These are phyloP conservation scores for Herpomyces periplanetae DNA, from an alignment of 2,329 filamentous ascomycete genomes.

Conservation along the genomic window DNA sequence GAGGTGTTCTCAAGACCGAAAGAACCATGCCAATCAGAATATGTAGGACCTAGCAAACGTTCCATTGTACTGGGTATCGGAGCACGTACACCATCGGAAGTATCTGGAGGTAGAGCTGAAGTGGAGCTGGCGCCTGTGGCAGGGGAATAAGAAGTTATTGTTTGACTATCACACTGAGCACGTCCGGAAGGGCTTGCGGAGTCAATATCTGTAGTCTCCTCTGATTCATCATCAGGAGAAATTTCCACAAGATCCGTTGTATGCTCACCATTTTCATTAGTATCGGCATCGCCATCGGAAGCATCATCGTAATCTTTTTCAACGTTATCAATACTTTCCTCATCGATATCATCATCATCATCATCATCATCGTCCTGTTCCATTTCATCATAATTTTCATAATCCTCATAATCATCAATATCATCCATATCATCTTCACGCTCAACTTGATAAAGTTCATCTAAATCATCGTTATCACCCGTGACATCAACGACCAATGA, in stretches of 20 bases:
- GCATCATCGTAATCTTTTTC: constrained; percentile 65
- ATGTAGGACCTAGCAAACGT: constrained; percentile 55
- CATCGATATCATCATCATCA: no score
- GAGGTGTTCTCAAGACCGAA: no score
- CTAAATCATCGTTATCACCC: constrained; percentile 5
- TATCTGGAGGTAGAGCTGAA: no score
- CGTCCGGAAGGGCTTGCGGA: no score
- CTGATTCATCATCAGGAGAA: no score
- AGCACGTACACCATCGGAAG: constrained; percentile 29
- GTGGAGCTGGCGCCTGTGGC: no score
- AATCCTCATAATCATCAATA: constrained; percentile 20
- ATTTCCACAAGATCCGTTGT: constrained; percentile 24
- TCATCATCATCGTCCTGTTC: constrained; percentile 8
- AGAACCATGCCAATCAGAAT: no score
- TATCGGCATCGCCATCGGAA: constrained; percentile 18
- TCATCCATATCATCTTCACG: constrained; percentile 18
- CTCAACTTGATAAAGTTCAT: constrained; percentile 4
- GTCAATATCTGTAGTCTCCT: no score
- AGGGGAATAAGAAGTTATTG: no score
- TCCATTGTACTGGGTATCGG: constrained; percentile 72
- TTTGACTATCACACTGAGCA: no score
- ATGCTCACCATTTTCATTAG: constrained; percentile 14
- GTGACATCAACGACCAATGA: constrained; percentile 9
- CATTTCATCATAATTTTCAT: constrained; percentile 9
- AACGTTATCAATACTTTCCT: constrained; percentile 58